Evolutionary conservation across 352 stramenopile genomes (phyloP).

Genomic region (Globisporangium sylvaticum): DNA sequence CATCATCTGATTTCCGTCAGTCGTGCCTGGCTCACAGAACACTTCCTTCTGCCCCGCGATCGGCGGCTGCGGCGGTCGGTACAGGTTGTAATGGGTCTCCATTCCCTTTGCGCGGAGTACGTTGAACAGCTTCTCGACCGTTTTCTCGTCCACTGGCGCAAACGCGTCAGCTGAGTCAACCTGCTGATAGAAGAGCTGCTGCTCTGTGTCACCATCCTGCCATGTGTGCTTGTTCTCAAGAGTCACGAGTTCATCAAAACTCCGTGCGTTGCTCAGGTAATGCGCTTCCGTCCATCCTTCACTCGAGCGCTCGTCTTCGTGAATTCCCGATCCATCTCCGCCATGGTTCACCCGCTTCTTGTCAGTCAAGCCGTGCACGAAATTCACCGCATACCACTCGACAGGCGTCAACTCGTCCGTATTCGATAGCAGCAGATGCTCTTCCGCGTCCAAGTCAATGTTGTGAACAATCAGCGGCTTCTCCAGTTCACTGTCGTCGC

Average conservation of each 20-base stretch:
- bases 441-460: slow-evolving; percentile 70
- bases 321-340: slow-evolving; percentile 7
- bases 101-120: slow-evolving; percentile 52
- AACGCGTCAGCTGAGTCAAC: slow-evolving; percentile 14
- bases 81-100: slow-evolving; percentile 54
- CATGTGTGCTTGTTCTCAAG: slow-evolving; percentile 32
- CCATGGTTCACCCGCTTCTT: slow-evolving; percentile 36
- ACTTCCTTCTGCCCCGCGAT: slow-evolving; percentile 8
- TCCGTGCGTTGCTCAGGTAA: slow-evolving; percentile 25
- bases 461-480: slow-evolving; percentile 49
- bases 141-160: slow-evolving; percentile 19
- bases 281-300: slow-evolving; percentile 14
- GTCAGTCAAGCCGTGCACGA: slow-evolving; percentile 57
- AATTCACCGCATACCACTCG: slow-evolving; percentile 85
- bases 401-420: slow-evolving; percentile 80
- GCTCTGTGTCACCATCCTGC: slow-evolving; percentile 39
- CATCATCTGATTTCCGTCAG: slow-evolving; percentile 33
- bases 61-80: slow-evolving; percentile 41
- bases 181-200: slow-evolving; percentile 36
- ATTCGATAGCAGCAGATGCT: slow-evolving; percentile 79
- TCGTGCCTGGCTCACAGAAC: slow-evolving; percentile 24
- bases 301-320: slow-evolving; percentile 20
- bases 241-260: slow-evolving; percentile 41
- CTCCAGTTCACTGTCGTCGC: slow-evolving; percentile 36
- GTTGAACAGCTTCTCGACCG: slow-evolving; percentile 40